Percentiles rank a stretch among this genome's conserved stretches.
Evolutionary conservation across 2,329 filamentous ascomycete genomes (phyloP).

Genomic region (Zymoseptoria ardabiliae): DNA sequence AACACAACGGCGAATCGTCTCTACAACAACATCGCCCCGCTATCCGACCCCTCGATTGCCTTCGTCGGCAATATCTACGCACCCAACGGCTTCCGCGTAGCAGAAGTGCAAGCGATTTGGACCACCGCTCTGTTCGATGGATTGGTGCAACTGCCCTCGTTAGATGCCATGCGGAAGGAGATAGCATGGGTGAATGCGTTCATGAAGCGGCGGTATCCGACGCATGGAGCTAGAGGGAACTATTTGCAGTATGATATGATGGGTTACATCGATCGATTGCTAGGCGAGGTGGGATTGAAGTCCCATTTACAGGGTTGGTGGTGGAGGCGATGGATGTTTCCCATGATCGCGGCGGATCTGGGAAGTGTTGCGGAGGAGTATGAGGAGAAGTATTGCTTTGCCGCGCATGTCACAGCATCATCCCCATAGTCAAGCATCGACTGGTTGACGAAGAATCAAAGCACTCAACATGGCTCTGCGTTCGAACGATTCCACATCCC

Average conservation of each 20-base stretch:
- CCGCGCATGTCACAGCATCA: no score
- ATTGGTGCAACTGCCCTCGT: slow-evolving; percentile 3
- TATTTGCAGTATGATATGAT: slow-evolving; percentile 9
- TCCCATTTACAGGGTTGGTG: not conserved
- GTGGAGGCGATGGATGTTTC: not conserved
- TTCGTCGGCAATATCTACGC: slow-evolving; percentile 24
- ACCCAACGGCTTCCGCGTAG: slow-evolving; percentile 22
- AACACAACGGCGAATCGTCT: slow-evolving; percentile 7
- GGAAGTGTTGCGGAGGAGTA: not conserved
- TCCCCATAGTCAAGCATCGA: no score
- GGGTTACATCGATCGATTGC: slow-evolving; percentile 7
- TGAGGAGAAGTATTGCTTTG: not conserved
- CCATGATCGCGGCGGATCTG: not conserved
- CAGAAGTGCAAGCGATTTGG: slow-evolving; percentile 26
- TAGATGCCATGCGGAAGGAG: not conserved
- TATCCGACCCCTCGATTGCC: slow-evolving; percentile 21
- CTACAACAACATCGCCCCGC: slow-evolving; percentile 20
- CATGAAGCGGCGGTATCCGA: slow-evolving; percentile 5
- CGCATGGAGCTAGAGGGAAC: slow-evolving; percentile 5
- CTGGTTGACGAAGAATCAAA: not conserved
- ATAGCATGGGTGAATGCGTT: slow-evolving; percentile 11
- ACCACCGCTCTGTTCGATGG: slow-evolving; percentile 22
- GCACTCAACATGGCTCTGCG: not conserved
- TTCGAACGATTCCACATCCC: not conserved
- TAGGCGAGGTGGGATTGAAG: slow-evolving; percentile 1